Conservation (phyloP, 2,329 filamentous ascomycete genomes). For the Penicillium sp. region DNA sequence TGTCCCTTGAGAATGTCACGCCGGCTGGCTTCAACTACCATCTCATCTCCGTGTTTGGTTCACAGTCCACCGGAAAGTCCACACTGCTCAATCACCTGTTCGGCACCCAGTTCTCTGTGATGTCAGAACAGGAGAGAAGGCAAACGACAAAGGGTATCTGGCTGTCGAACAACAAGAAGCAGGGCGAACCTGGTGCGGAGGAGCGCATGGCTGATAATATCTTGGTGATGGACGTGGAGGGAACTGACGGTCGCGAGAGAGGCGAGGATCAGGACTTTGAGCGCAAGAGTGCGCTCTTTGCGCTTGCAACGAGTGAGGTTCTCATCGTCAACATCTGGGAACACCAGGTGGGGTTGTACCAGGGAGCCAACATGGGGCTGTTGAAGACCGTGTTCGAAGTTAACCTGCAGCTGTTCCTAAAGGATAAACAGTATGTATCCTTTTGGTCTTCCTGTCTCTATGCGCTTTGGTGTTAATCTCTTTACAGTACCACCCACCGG, state of each 20-base stretch:
- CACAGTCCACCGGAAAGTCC: slow-evolving; percentile 97
- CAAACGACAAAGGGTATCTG: slow-evolving; percentile 99
- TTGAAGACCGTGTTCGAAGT: slow-evolving; percentile 99
- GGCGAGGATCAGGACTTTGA: slow-evolving; percentile 99
- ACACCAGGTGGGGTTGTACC: slow-evolving; percentile 95
- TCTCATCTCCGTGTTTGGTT: slow-evolving; percentile 97
- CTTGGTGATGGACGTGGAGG: slow-evolving; percentile 98
- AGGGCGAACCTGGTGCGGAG: slow-evolving; percentile 33
- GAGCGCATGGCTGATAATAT: slow-evolving; percentile 91
- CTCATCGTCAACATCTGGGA: slow-evolving; percentile 99
- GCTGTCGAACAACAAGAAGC: slow-evolving; percentile 94
- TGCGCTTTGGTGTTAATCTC: slow-evolving; percentile 12
- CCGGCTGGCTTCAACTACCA: slow-evolving; percentile 98
- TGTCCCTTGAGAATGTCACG: slow-evolving; percentile 74
- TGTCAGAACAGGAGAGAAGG: slow-evolving; percentile 89
- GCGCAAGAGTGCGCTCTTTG: slow-evolving; percentile 95
- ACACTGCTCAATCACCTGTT: slow-evolving; percentile 95
- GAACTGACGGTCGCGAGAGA: slow-evolving; percentile 91
- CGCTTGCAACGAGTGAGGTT: slow-evolving; percentile 94
- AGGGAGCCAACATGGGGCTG: slow-evolving; percentile 97
- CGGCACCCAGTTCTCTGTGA: slow-evolving; percentile 93
- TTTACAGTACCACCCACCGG: slow-evolving; percentile 70
- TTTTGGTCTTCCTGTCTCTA: background rate
- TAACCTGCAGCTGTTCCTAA: slow-evolving; percentile 93
- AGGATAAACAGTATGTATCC: slow-evolving; percentile 75